These are phyloP conservation scores for Penicillium mononematosum DNA, from an alignment of 495 filamentous ascomycete genomes.

Conservation along the genomic window DNA sequence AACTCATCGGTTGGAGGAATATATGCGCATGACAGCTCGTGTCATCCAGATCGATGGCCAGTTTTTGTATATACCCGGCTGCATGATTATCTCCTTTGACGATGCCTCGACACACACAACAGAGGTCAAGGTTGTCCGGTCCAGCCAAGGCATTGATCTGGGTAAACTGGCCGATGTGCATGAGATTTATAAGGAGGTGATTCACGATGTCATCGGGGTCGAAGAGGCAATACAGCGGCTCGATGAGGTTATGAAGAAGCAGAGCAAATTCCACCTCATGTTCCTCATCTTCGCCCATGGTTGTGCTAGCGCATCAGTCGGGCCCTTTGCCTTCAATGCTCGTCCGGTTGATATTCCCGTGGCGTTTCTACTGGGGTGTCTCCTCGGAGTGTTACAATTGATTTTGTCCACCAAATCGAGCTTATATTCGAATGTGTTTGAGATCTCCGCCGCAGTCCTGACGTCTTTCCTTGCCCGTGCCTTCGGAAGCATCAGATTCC, in stretches of 20 bases:
- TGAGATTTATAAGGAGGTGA: constrained; percentile 88
- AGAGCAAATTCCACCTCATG: constrained; percentile 66
- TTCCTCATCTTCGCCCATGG: constrained; percentile 81
- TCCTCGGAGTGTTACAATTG: constrained; percentile 80
- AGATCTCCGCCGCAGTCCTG: constrained; percentile 80
- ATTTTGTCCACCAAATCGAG: constrained; percentile 76
- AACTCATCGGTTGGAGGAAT: constrained; percentile 76
- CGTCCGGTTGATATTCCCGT: constrained; percentile 86
- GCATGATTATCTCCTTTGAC: constrained; percentile 95
- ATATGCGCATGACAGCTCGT: constrained; percentile 86
- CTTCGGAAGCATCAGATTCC: constrained; percentile 72
- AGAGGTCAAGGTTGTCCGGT: constrained; percentile 84
- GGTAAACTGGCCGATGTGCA: constrained; percentile 82
- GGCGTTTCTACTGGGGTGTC: constrained; percentile 78
- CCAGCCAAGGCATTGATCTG: constrained; percentile 75
- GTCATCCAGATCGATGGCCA: constrained; percentile 89
- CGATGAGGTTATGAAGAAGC: constrained; percentile 60
- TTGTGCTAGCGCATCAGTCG: constrained; percentile 72
- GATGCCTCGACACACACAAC: constrained; percentile 87
- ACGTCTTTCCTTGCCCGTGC: constrained; percentile 88
- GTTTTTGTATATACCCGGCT: constrained; percentile 89
- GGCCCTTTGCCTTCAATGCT: constrained; percentile 88
- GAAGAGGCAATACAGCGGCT: constrained; percentile 76
- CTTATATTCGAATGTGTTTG: constrained; percentile 81
- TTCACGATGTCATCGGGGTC: constrained; percentile 82